Evolutionary conservation across 257 asterid species (phyloP).

Genomic region (Cinchona pubescens): DNA sequence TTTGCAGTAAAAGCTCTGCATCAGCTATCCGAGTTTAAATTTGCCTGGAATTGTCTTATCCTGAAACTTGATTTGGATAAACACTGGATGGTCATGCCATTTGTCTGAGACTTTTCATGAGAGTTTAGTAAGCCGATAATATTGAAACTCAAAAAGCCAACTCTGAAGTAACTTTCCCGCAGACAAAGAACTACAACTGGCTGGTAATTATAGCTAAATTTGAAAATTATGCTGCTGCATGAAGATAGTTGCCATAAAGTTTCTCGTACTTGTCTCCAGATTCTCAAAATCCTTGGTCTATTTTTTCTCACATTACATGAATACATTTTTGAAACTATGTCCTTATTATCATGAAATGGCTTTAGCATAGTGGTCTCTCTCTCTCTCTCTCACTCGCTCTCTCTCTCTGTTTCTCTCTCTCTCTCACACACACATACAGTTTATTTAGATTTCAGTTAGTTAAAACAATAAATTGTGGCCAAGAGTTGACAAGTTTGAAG

Average conservation of each 20-base stretch:
- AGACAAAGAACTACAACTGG: background rate
- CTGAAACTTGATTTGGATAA: background rate
- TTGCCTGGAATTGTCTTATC: background rate
- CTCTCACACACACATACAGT: background rate
- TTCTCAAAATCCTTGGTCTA: background rate
- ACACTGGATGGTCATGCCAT: background rate
- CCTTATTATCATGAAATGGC: background rate
- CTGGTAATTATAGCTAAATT: background rate
- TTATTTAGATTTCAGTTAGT: background rate
- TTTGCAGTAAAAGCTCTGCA: background rate
- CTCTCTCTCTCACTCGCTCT: background rate
- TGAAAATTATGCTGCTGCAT: background rate
- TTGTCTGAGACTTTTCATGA: background rate
- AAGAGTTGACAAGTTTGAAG: background rate
- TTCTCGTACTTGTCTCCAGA: background rate
- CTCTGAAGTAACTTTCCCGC: background rate
- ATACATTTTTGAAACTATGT: background rate
- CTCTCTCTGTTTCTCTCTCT: background rate
- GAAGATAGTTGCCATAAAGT: background rate
- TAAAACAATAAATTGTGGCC: background rate
- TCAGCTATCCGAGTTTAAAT: background rate
- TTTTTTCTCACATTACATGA: too few species aligned
- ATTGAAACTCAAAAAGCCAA: background rate
- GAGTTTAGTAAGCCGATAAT: background rate
- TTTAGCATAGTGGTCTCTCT: background rate